Evolutionary conservation across 805 yeast species (phyloP).

Genomic region (Starmerella vaccinii): DNA sequence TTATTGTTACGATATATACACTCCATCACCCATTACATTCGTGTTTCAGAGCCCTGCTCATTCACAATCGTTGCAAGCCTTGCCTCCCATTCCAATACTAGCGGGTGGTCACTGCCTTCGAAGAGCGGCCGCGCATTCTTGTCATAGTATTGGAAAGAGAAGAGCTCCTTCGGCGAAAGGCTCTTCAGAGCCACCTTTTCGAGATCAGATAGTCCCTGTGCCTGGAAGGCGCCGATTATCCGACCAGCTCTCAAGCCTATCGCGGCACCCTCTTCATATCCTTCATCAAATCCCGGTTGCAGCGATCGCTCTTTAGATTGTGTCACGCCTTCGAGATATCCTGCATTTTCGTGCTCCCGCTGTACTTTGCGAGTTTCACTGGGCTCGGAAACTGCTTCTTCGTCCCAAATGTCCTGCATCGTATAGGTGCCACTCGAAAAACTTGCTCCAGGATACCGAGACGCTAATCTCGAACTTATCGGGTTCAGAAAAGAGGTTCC

Average conservation of each 20-base stretch:
- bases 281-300: conserved; percentile 73
- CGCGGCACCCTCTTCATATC: conserved; percentile 64
- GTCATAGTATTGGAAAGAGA: conserved; percentile 47
- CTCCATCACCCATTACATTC: too few species aligned
- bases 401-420: conserved; percentile 24
- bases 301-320: conserved; percentile 55
- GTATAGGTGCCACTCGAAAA: neutral
- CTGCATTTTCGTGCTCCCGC: conserved; percentile 63
- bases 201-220: conserved; percentile 28
- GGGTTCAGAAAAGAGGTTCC: neutral
- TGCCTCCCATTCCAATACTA: conserved; percentile 40
- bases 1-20: too few species aligned
- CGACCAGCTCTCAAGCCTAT: conserved; percentile 59
- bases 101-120: conserved; percentile 31
- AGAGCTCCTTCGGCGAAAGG: conserved; percentile 47
- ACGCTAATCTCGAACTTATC: neutral
- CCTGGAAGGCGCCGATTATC: conserved; percentile 47
- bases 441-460: neutral
- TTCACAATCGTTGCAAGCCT: conserved; percentile 13
- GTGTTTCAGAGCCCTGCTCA: neutral
- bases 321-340: conserved; percentile 73
- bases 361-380: conserved; percentile 23
- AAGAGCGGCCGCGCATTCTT: conserved; percentile 27
- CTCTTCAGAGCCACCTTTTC: conserved; percentile 36
- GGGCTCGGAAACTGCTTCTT: conserved; percentile 21